Percentiles rank a stretch among this genome's conserved stretches.
Evolutionary conservation across 2,329 filamentous ascomycete genomes (phyloP).

Genomic region (Alternaria arborescens): DNA sequence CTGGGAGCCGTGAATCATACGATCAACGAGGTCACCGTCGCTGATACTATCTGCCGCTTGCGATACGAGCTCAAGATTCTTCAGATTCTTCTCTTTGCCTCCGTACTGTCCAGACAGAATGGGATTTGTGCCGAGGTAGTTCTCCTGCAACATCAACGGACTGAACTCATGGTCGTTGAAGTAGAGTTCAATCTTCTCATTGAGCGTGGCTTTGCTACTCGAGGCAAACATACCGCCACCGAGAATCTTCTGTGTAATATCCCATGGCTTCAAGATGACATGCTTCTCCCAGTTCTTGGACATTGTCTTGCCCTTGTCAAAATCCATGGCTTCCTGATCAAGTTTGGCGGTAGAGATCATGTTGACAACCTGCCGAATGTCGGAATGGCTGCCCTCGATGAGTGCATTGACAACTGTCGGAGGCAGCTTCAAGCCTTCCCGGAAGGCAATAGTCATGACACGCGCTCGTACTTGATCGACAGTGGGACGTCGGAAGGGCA

Average conservation of each 20-base stretch:
- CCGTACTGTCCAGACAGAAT: conserved; percentile 68
- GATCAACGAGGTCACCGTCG: conserved; percentile 93
- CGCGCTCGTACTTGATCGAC: conserved; percentile 89
- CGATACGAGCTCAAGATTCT: conserved; percentile 85
- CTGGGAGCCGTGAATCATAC: conserved; percentile 98
- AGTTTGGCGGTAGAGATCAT: conserved; percentile 96
- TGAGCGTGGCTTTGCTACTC: conserved; percentile 84
- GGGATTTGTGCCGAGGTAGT: conserved; percentile 88
- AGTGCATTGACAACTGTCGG: conserved; percentile 86
- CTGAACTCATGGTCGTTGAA: conserved; percentile 99
- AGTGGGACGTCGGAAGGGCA: conserved; percentile 88
- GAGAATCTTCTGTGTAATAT: conserved; percentile 93
- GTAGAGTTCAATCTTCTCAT: conserved; percentile 98
- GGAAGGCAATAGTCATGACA: conserved; percentile 93
- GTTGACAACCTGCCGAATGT: conserved; percentile 98
- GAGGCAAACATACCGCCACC: conserved; percentile 85
- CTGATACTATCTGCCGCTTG: conserved; percentile 95
- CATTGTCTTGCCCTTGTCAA: conserved; percentile 89
- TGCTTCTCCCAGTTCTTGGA: conserved; percentile 99
- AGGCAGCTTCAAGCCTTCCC: conserved; percentile 88
- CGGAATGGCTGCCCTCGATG: conserved; percentile 93
- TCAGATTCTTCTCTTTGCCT: conserved; percentile 76
- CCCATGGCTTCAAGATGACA: conserved; percentile 95
- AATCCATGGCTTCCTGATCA: conserved; percentile 81
- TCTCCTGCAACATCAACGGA: conserved; percentile 97